Conservation (phyloP, 1,284 basidiomycete species). For the Golubevia sp. region DNA sequence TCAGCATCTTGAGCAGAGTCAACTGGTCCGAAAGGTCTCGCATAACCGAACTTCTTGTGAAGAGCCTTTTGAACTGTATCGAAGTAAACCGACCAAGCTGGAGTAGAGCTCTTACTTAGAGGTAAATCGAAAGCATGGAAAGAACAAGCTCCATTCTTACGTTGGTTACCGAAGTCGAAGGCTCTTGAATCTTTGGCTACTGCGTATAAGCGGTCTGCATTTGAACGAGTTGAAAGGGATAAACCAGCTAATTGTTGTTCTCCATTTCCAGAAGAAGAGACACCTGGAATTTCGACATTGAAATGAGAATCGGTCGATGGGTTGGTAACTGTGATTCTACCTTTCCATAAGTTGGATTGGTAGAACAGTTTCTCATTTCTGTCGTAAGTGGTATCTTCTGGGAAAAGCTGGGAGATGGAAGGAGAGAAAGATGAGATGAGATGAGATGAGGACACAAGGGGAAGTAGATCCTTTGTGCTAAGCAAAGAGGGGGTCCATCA, state of each 20-base stretch:
- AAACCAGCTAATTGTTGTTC: conserved; percentile 55
- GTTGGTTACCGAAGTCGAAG: conserved; percentile 41
- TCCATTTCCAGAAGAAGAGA: conserved; percentile 33
- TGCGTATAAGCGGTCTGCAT: conserved; percentile 39
- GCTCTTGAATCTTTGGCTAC: conserved; percentile 48
- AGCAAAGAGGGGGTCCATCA: too few relatives aligned
- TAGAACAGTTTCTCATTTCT: conserved; percentile 36
- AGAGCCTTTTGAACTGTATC: conserved; percentile 37
- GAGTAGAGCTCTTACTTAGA: conserved; percentile 22
- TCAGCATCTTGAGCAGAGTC: conserved; percentile 45
- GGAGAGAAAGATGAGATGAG: background rate
- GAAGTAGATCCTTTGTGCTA: too few relatives aligned
- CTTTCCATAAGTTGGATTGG: conserved; percentile 55
- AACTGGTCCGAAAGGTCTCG: conserved; percentile 49
- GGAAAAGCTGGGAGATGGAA: conserved; percentile 13
- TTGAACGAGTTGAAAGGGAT: conserved; percentile 25
- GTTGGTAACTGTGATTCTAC: conserved; percentile 34
- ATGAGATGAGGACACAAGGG: too few relatives aligned
- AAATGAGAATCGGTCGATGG: conserved; percentile 23
- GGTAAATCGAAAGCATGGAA: conserved; percentile 54
- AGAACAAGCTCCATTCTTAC: conserved; percentile 30
- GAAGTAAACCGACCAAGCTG: conserved; percentile 38
- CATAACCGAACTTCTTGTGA: conserved; percentile 17
- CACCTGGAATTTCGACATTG: conserved; percentile 41
- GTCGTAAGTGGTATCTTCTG: conserved; percentile 50